phyloP scores from a whole-genome alignment of 2,329 filamentous ascomycete species.

The Alternaria tenuissima region DNA sequence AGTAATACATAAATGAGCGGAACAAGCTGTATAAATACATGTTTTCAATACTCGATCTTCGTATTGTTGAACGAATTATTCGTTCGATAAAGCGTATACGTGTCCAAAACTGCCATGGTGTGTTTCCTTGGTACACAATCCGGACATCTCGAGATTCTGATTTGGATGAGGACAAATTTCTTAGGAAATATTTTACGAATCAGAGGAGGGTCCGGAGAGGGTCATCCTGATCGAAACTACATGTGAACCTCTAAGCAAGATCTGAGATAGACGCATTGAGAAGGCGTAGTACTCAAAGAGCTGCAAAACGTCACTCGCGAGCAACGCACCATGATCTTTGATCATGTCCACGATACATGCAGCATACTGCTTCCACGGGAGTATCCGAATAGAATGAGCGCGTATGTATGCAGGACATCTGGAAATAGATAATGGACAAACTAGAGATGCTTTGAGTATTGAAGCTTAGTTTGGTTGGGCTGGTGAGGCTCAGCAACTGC shows the following conservation, averaged over 20 bases:
- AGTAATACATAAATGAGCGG: neutral
- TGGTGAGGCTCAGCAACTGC: slow-evolving; percentile 13
- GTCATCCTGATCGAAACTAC: neutral
- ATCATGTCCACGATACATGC: neutral
- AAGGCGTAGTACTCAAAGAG: neutral
- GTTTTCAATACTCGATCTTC: neutral
- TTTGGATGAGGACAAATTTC: neutral
- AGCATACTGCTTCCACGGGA: neutral
- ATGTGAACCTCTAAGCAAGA: neutral
- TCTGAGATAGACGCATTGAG: neutral
- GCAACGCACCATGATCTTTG: neutral
- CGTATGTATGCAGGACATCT: neutral
- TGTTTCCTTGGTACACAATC: neutral
- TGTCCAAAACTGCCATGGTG: neutral
- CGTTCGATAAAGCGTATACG: neutral
- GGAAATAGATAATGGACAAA: neutral
- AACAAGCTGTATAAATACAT: neutral
- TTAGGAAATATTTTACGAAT: neutral
- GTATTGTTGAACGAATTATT: neutral
- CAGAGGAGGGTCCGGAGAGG: neutral
- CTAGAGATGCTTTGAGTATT: neutral
- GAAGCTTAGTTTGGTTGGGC: slow-evolving; percentile 1
- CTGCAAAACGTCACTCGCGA: neutral
- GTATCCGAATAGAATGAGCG: neutral
- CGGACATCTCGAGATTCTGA: neutral